Evolutionary conservation across 257 asterid genomes (phyloP), one percentile per base, ranked within the genome.

Genomic region (Penstemon eatonii): DNA sequence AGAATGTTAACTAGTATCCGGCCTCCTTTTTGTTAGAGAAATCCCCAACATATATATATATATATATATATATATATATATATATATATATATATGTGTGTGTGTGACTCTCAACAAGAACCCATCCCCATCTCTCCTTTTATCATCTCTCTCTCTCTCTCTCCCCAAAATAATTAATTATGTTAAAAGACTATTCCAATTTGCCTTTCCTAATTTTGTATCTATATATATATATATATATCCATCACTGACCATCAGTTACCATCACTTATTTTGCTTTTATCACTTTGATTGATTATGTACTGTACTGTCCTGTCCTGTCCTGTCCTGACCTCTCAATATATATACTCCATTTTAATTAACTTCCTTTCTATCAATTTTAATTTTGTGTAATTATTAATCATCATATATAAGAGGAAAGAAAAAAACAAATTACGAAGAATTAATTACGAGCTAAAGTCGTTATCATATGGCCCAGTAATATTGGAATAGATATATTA

Each of bases 21-120:
- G 56, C 25, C 68, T 42, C 53, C 47, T 72, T 60, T 60, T 76
- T 82, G 87, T 82, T 73, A 79, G 85, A 74, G 79, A 72, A 78
- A 78, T 74, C 79, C 75, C 80, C 83, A 80, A 82, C 87, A 82
- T 63, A 46, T 57, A 37, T 57, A 11, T 57, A 63, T 58, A 68
- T 62, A 63, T n/a, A 7, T n/a, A 46, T 25, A 45, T 59, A 59
- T 59, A 68, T 62, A 63, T n/a, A 7, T n/a, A 46, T 25, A 45
- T 59, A 59, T 59, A 82, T 63, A 46, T 57, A 37, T 57, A 11
- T 57, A 63, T 58, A 68, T 62, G 56, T n/a, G 1, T n/a, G 6
- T 25, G 25, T 59, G 39, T 59, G 11, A 18, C 36, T 71, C 64
- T 25, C 33, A 25, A 25, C 33, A 71, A 42, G 39, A 71, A 60